Evolutionary conservation across 2,329 filamentous ascomycete species (phyloP), one percentile per base, ranked within the genome.

Genomic region (Cucurbitaria berberidis): DNA sequence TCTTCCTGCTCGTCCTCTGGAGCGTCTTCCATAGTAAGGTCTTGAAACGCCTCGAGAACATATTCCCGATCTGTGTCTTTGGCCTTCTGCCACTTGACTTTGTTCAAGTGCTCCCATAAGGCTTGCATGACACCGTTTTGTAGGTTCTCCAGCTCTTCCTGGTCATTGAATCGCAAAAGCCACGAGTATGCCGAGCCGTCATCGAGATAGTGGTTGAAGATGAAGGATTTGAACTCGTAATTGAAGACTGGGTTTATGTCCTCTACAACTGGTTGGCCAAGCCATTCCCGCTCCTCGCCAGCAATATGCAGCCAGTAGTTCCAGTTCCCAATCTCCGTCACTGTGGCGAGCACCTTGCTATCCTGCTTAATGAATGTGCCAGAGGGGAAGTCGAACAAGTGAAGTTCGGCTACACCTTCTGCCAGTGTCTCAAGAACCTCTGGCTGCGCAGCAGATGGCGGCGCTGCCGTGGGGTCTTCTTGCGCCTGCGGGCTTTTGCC

Each of bases 191-290:
- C 93, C 1, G 89, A 90, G 1, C 93, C 91, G 74, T 97, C 91
- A 30, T 88, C 84, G 13, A 89, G 85, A 73, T 96, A 98, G 73
- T 97, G 92, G 69, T 99, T 99, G 83, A 99, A 99, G 69, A 99
- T 97, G 74, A 98, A 98, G 0, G 93, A 98, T n/a, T 96, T 82
- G 67, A 93, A 98, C 74, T 99, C 95, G 63, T 97, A 98, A 77
- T 98, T 98, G 81, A 98, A 99, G 18, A 99, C 93, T 0, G 95
- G 95, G 67, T 98, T 98, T 75, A 98, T 91, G 64, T 99, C 95
- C 6, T 91, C 89, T 26, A 92, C 82, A 26, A 99, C 86, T 2
- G 89, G 84, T 60, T 96, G 90, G 19, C 92, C 92, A 2, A 99
- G 81, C 91, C 92, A 97, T 48, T 93, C 87, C 67, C 86, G 87